These are phyloP conservation scores for Staphylotrichum longicolle DNA, from an alignment of 495 filamentous ascomycete genomes.

Conservation along the genomic window DNA sequence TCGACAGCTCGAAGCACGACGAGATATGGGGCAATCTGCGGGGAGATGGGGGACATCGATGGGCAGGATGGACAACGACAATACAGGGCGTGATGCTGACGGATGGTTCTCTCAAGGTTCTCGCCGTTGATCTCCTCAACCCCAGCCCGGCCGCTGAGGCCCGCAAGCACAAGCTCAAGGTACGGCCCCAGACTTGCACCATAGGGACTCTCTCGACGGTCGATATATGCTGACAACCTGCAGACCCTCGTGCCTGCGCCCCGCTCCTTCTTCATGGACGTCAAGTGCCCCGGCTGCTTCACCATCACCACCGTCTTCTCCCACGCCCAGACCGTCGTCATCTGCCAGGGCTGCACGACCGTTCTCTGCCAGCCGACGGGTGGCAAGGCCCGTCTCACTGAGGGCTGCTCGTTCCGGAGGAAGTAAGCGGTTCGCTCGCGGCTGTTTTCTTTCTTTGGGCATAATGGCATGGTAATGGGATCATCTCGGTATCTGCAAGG, in stretches of 20 bases:
- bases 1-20: neutral
- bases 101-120: conserved; percentile 65
- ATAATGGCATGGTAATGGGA: conserved; percentile 46
- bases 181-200: conserved; percentile 44
- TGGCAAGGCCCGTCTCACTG: conserved; percentile 92
- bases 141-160: conserved; percentile 92
- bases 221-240: conserved; percentile 23
- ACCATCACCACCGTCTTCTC: conserved; percentile 99
- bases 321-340: conserved; percentile 99
- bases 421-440: conserved; percentile 70
- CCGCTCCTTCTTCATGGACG: conserved; percentile 99
- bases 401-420: conserved; percentile 98
- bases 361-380: conserved; percentile 98
- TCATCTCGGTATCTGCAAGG: conserved; percentile 52
- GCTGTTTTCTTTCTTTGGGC: conserved; percentile 48
- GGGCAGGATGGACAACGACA: neutral
- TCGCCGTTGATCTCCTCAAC: conserved; percentile 99
- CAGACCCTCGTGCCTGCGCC: conserved; percentile 92
- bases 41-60: conserved; percentile 9
- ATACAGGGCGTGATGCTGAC: conserved; percentile 37
- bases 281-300: conserved; percentile 99
- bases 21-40: neutral
- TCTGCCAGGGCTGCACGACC: conserved; percentile 96
- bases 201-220: neutral
- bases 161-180: conserved; percentile 99